Evolutionary conservation across 106 monocot genomes (phyloP).

Genomic region (Amphibolis antarctica): DNA sequence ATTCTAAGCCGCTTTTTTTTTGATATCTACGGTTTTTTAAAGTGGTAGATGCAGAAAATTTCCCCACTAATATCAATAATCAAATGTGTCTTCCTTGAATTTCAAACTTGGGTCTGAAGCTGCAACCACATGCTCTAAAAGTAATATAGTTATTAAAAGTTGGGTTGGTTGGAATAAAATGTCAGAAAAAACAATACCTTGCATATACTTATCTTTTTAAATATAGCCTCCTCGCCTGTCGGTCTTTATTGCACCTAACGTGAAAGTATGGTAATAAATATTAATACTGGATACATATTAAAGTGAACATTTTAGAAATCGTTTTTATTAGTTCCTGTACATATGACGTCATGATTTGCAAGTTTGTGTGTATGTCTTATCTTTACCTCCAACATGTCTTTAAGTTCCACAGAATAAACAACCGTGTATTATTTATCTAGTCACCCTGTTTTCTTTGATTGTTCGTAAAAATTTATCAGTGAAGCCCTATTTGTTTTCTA

Average conservation of each 20-base stretch:
- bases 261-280: not conserved
- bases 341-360: not conserved
- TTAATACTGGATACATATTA: not conserved
- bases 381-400: no score
- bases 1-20: not conserved
- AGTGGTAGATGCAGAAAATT: no score
- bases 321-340: not conserved
- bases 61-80: no score
- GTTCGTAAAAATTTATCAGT: not conserved
- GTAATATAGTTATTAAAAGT: no score
- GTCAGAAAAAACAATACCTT: no score
- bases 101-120: no score
- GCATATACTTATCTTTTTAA: not conserved
- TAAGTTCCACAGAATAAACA: no score
- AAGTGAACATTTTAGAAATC: not conserved
- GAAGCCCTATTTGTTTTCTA: not conserved
- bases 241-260: not conserved
- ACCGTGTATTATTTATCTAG: not conserved
- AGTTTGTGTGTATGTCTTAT: not conserved
- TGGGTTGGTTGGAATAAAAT: no score
- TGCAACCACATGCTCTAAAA: no score
- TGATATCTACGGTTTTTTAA: no score
- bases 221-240: not conserved
- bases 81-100: no score
- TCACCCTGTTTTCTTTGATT: not conserved